Conservation (phyloP, 2,329 filamentous ascomycete species). For the Aureobasidium sp. region DNA sequence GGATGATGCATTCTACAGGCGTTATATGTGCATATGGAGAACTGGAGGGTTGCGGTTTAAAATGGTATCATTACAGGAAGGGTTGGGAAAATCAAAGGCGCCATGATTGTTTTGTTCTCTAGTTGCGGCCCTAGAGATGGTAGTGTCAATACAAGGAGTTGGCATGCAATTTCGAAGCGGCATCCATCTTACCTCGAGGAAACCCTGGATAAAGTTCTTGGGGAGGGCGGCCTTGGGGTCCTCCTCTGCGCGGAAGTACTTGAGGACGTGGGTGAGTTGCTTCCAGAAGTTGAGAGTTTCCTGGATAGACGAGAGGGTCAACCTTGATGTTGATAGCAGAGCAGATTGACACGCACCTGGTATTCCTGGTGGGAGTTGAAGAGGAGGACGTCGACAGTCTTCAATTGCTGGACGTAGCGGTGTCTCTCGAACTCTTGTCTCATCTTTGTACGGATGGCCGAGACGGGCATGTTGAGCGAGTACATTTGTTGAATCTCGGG, state of each 20-base stretch:
- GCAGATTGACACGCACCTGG: constrained; percentile 58
- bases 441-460: constrained; percentile 83
- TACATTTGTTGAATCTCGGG: constrained; percentile 98
- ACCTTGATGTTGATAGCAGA: background rate
- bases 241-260: constrained; percentile 89
- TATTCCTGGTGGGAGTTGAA: constrained; percentile 90
- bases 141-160: constrained; percentile 10
- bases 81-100: constrained; percentile 8
- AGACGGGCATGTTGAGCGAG: constrained; percentile 80
- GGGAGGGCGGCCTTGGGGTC: constrained; percentile 70
- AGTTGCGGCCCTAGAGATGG: constrained; percentile 33
- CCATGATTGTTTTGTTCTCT: constrained; percentile 18
- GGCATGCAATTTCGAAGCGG: background rate
- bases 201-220: constrained; percentile 84
- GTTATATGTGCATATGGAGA: constrained; percentile 16
- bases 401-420: constrained; percentile 83
- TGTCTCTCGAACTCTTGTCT: constrained; percentile 95
- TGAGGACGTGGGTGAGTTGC: constrained; percentile 89
- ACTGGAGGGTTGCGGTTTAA: constrained; percentile 11
- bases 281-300: constrained; percentile 99
- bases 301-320: constrained; percentile 40
- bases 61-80: constrained; percentile 19
- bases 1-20: constrained; percentile 6
- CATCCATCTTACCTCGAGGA: constrained; percentile 69
- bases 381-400: constrained; percentile 80